Evolutionary conservation across 441 rosid species (phyloP), one percentile per base, ranked within the genome.

Genomic region (Biscutella laevigata): DNA sequence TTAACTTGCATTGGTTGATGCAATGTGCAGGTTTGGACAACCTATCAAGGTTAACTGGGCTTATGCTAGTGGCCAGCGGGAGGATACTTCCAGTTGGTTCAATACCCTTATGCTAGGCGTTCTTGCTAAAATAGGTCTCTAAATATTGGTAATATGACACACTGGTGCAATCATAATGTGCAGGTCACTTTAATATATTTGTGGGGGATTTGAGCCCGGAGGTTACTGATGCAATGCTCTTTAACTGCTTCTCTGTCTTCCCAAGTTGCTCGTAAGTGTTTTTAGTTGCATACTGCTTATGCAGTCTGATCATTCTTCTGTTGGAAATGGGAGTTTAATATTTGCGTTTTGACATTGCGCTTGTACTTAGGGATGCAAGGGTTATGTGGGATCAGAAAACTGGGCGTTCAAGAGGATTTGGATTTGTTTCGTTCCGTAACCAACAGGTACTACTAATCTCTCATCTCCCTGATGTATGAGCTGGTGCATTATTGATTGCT

Each of bases 351-450:
- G 47, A 71, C 40, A 16, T 52, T 33, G 39, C 14, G 27, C 25
- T 27, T 48, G 14, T 51, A 22, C 35, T 16, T 29, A 71, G 74
- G 43, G 71, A 70, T 70, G 74, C 71, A 45, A 70, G 68, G 59
- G 71, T 92, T 50, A 92, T 92, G 99, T 88, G 99, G 99, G 99
- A 92, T 78, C 99, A 88, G 70, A 92, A 88, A 79, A 88, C 99
- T 39, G 95, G 97, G 21, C 89, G 97, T 36, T 88, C 99, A 44
- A 81, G 99, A 74, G 99, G 99, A 34, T 88, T 88, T 68, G 97
- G 99, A 36, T 92, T 92, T 71, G 99, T 92, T 66, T 86, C 73
- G 0, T 63, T 69, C 58, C 66, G 73, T 22, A 58, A 44, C 56
- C 73, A 63, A 33, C 62, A 69, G 69, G 73, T 63, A 94, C 63